Evolutionary conservation across 768 basidiomycete genomes (phyloP), one percentile per base, ranked within the genome.

Genomic region (Podaxis carcinomalis): DNA sequence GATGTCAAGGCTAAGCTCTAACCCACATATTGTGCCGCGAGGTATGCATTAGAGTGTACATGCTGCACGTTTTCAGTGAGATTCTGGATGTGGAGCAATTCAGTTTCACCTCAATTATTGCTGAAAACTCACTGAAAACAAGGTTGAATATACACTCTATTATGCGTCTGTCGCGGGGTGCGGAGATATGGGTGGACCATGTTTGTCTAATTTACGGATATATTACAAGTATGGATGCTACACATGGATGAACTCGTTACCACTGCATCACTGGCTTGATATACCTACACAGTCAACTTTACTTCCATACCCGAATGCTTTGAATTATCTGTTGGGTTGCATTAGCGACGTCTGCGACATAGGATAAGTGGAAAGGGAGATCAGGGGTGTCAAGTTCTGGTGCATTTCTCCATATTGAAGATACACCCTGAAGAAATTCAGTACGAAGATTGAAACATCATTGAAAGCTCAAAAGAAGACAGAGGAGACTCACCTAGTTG

Each of bases 381-480:
- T 82, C 79, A 82, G 80, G 74, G 66, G 74, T 79, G 86, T 89
- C 89, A 89, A 86, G 54, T 81, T 84, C 69, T 88, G 90, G 88
- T 89, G 90, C 90, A 76, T 80, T 83, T 88, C 86, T 71, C 66
- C 63, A 63, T 65, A 44, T 65, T 32, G 84, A 86, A 87, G 88
- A 57, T 89, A 75, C 87, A 86, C 90, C 90, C 78, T 92, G 90
- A 92, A 92, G 90, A 92, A 92, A 92, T 92, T 91, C 90, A 88
- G 87, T 61, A 53, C 44, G 7, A 65, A 77, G 75, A 71, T 73
- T 70, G 70, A 72, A 76, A 68, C 85, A 88, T 88, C 87, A 89
- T 82, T 62, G 68, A 70, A 65, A 32, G 7, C 6, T 32, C 27
- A 54, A 13, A 59, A 59, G 61, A 67, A 66, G 59, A 42, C 62